Evolutionary conservation across 1,284 basidiomycete genomes (phyloP).

Genomic region (Apiotrichum akiyoshidainum): DNA sequence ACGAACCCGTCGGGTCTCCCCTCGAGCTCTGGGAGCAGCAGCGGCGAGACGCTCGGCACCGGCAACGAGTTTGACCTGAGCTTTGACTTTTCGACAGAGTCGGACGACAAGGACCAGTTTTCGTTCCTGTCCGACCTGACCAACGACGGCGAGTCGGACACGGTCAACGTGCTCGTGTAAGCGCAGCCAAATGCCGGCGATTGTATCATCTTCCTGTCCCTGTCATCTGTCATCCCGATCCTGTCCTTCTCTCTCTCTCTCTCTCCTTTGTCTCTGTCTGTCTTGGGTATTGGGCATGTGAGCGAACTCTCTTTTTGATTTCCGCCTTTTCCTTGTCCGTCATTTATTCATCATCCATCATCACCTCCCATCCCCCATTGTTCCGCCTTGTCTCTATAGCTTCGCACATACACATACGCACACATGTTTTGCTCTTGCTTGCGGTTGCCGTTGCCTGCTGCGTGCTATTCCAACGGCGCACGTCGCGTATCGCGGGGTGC

Average conservation of each 20-base stretch:
- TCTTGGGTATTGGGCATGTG: background rate
- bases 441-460: too few relatives aligned
- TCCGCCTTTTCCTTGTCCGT: background rate
- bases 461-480: too few relatives aligned
- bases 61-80: constrained; percentile 13
- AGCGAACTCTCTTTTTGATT: background rate
- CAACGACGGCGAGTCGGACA: constrained; percentile 1
- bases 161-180: constrained; percentile 10
- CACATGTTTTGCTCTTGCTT: too few relatives aligned
- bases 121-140: constrained; percentile 17
- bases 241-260: background rate
- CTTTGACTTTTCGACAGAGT: constrained; percentile 10
- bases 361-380: background rate
- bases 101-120: constrained; percentile 19
- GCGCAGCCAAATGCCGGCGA: too few relatives aligned
- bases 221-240: background rate
- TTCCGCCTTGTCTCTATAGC: too few relatives aligned
- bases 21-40: background rate
- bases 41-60: background rate
- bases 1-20: background rate
- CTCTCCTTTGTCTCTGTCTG: background rate
- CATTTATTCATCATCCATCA: too few relatives aligned
- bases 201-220: too few relatives aligned
- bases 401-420: too few relatives aligned
- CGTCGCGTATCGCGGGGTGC: too few relatives aligned